phyloP scores from a whole-genome alignment of 176 grass and related monocot genomes.

The Elaeis guineensis region DNA sequence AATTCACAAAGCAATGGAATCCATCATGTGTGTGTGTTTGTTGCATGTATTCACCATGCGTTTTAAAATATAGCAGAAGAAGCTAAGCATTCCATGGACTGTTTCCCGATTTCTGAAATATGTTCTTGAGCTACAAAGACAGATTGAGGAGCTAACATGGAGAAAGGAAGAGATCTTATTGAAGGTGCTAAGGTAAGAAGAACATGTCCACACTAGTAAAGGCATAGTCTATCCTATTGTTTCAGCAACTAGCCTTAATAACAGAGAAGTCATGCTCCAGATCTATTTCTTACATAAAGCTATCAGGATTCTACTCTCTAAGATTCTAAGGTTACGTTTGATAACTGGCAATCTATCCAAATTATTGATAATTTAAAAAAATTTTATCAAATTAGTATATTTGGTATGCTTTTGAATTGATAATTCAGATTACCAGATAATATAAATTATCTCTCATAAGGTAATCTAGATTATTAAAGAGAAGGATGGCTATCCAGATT shows the following conservation, averaged over 20 bases:
- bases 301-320: constrained; percentile 34
- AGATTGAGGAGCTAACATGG: constrained; percentile 36
- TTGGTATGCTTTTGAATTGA: too few species aligned
- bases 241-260: constrained; percentile 44
- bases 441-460: too few species aligned
- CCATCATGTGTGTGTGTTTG: background rate
- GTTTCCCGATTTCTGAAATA: constrained; percentile 64
- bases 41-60: background rate
- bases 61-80: constrained; percentile 41
- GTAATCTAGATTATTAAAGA: too few species aligned
- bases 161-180: constrained; percentile 50
- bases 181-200: constrained; percentile 19
- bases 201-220: background rate
- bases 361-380: too few species aligned
- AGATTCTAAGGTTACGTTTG: constrained; percentile 35
- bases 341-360: too few species aligned
- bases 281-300: constrained; percentile 36
- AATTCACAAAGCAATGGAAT: too few species aligned
- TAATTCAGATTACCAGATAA: too few species aligned
- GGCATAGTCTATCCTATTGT: constrained; percentile 23
- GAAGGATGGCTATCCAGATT: too few species aligned
- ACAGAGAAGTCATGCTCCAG: constrained; percentile 74
- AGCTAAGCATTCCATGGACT: constrained; percentile 69
- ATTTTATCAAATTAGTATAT: too few species aligned
- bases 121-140: constrained; percentile 73